Base-by-base conservation (phyloP, 1,139 yeast genomes). In the Pichia sp. region DNA sequence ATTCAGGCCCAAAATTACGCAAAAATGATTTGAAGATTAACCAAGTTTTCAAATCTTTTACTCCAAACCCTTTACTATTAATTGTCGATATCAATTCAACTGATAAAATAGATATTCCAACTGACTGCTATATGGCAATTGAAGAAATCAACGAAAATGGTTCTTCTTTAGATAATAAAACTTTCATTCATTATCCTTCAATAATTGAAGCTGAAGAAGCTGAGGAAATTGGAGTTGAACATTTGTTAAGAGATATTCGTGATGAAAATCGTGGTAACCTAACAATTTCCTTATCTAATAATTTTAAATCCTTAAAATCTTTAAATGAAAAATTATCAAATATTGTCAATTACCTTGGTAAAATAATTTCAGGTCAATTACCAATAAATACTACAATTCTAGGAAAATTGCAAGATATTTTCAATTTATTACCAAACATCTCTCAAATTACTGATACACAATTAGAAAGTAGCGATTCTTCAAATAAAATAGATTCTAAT, bases 171-270 rank as follows among this genome's bases (percentile, higher is more conserved):
- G 86, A 95, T 4, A 95, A 88, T 59, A 81, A 81, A 64, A 89
- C 97, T 1, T 91, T 91, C 67, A 78, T 87, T 31, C 98, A 93
- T 63, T 81, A 89, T 30, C 95, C 97, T 13, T 85, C 96, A 13
- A 72, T 78, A 25, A 88, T 93, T 50, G 94, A 87, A 60, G 99
- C 99, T 4, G 98, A 93, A 61, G 98, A 93, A 62, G 98, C 98
- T 3, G 98, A 93, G 65, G 99, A 93, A 64, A 93, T 93, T 54
- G 98, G 98, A 49, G 99, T 93, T 9, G 99, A 93, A 61, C 99
- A 93, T 60, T 67, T 93, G 48, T 68, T 93, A 50, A 79, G 97
- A 57, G 98, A 93, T 57, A 87, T 88, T 30, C 78, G 96, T 55
- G 97, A 91, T 60, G 96, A 89, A 55, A 96, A 97, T 8, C 94